phyloP scores from a whole-genome alignment of 164 flowering plant genomes.

The Umbilicus rupestris region DNA sequence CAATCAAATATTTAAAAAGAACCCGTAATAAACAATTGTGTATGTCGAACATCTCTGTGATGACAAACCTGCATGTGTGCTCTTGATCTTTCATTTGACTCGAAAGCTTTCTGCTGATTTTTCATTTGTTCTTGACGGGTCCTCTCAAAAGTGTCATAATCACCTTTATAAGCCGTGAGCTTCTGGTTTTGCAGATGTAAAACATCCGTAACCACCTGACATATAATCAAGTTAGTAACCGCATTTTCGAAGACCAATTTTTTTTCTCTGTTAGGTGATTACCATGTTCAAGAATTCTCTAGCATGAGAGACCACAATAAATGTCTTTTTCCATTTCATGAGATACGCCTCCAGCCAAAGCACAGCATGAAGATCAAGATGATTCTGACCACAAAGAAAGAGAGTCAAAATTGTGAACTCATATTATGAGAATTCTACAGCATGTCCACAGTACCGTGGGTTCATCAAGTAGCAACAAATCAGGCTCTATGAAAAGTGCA shows the following conservation, averaged over 20 bases:
- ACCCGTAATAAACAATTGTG: not conserved
- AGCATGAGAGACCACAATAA: conserved; percentile 97
- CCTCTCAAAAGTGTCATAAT: conserved; percentile 93
- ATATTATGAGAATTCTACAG: not conserved
- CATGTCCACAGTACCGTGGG: conserved; percentile 55
- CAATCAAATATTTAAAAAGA: not conserved
- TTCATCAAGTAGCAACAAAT: conserved; percentile 90
- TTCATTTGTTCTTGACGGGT: conserved; percentile 77
- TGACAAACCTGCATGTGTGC: conserved; percentile 85
- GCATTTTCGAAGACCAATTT: not conserved
- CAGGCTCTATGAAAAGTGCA: conserved; percentile 94
- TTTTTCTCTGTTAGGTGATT: conserved; percentile 2
- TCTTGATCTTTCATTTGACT: conserved; percentile 72
- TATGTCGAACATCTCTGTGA: not conserved
- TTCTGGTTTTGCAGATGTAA: conserved; percentile 85
- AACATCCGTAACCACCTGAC: conserved; percentile 93
- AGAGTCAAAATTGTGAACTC: not conserved
- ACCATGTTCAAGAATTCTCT: conserved; percentile 97
- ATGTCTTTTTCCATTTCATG: conserved; percentile 92
- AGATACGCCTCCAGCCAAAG: conserved; percentile 91
- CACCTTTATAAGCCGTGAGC: conserved; percentile 63
- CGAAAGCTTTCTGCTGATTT: conserved; percentile 86
- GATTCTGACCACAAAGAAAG: conserved; percentile 52
- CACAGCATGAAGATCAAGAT: conserved; percentile 99
- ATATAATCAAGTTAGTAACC: not conserved